A percentile compares a stretch with the other conserved stretches of the same genome.
These are phyloP conservation scores for Dendrostoma leiphaemia DNA, from an alignment of 2,329 filamentous ascomycete species.

Conservation along the genomic window DNA sequence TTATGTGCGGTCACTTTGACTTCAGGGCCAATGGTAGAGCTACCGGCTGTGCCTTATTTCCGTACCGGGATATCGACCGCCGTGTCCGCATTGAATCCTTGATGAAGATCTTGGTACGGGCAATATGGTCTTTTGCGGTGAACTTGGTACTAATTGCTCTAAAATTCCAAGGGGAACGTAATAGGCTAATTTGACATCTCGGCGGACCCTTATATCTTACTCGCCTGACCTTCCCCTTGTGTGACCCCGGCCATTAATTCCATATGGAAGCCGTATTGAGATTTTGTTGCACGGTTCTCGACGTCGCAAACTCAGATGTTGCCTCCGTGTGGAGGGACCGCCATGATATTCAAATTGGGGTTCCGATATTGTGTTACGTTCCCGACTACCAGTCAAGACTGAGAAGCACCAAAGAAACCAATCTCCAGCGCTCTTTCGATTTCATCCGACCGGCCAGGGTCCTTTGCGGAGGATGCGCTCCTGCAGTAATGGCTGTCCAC, in stretches of 20 bases:
- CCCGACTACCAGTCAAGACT: not conserved
- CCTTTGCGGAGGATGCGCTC: not conserved
- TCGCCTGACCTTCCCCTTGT: not conserved
- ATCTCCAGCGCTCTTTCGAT: not conserved
- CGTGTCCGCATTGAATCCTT: not conserved
- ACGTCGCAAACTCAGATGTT: no score
- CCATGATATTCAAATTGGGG: no score
- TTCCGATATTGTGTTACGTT: not conserved
- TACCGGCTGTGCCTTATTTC: not conserved
- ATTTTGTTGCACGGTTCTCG: not conserved
- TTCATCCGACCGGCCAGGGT: not conserved
- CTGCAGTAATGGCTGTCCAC: not conserved
- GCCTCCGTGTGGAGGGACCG: no score
- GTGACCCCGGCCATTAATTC: not conserved
- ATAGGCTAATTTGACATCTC: not conserved
- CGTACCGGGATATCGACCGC: not conserved
- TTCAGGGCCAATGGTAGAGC: no score
- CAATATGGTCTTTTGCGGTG: not conserved
- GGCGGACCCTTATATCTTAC: not conserved
- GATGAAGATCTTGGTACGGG: not conserved
- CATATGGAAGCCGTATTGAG: not conserved
- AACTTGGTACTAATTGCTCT: not conserved
- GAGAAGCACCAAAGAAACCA: not conserved
- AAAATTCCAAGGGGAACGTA: not conserved
- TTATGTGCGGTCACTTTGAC: no score